A percentile compares a stretch with the other conserved stretches of the same genome.
Conservation (phyloP, 2,329 filamentous ascomycete species). For the Hypoxylon sp. region DNA sequence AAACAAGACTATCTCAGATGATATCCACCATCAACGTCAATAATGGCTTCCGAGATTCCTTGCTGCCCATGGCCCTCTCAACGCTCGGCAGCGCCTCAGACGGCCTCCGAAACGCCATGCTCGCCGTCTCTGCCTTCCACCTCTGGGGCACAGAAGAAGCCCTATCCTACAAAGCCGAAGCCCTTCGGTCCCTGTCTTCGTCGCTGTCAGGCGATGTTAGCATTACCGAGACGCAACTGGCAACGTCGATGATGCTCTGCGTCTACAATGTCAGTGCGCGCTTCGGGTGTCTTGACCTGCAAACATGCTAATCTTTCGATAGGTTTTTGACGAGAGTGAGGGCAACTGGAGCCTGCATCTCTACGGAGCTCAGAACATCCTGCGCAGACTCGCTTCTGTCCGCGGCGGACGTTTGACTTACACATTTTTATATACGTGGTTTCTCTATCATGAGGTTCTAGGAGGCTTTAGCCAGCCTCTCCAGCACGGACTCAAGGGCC, state of each 20-base stretch:
- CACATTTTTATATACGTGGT: slow-evolving; percentile 55
- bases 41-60: slow-evolving; percentile 56
- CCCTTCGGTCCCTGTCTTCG: slow-evolving; percentile 50
- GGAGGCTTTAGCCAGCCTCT: slow-evolving; percentile 53
- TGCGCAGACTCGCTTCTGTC: slow-evolving; percentile 41
- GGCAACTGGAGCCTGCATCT: slow-evolving; percentile 56
- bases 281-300: not conserved
- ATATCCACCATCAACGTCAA: slow-evolving; percentile 56
- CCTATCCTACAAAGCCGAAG: slow-evolving; percentile 52
- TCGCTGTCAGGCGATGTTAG: slow-evolving; percentile 46
- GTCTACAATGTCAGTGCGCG: slow-evolving; percentile 54
- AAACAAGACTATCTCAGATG: slow-evolving; percentile 52
- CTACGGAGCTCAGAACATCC: slow-evolving; percentile 52
- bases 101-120: slow-evolving; percentile 54
- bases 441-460: slow-evolving; percentile 57
- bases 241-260: slow-evolving; percentile 60
- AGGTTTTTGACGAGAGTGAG: slow-evolving; percentile 59
- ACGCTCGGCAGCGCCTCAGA: slow-evolving; percentile 45
- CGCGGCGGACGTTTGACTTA: slow-evolving; percentile 43
- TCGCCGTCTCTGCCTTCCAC: slow-evolving; percentile 55
- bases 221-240: slow-evolving; percentile 52
- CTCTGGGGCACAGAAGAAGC: slow-evolving; percentile 50
- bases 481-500: slow-evolving; percentile 37
- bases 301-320: slow-evolving; percentile 19
- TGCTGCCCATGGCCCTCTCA: slow-evolving; percentile 56